Base-by-base conservation (phyloP, 768 basidiomycete species). In the Mrakia hoshinonis region DNA sequence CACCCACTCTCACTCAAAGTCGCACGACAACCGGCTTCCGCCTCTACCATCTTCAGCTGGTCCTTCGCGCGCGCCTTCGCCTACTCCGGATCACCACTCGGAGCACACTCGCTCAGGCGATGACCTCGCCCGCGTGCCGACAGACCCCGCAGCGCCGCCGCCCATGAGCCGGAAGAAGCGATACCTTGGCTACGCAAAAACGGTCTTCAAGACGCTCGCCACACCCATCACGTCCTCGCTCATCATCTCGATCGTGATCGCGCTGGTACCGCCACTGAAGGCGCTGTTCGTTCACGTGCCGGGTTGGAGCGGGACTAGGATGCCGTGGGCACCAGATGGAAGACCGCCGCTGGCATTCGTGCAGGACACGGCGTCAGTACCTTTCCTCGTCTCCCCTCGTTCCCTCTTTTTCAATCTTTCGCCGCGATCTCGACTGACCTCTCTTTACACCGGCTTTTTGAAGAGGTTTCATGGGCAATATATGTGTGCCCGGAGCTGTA, bases 301-400 rank as follows among this genome's bases (percentile, higher is more conserved):
- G 13, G 79, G 77, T 0, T 79, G 76, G 76, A 77, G 76, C 1
- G 78, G 81, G 5, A 80, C 77, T 0, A 76, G 78, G 1, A 75
- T 79, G 65, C 82, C 80, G 69, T 78, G 79, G 70, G 82, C 81
- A 0, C 83, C 83, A 0, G 81, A 83, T 69, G 83, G 82, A 10
- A 78, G 79, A 29, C 83, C 83, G 0, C 81, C 82, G 0, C 68
- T 83, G 13, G 77, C 79, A 11, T 83, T 83, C 75, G 73, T 83
- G 43, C 75, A 81, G 24, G 81, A 83, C 34, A 70, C 69, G 26
- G 54, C 54, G 12, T 9, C 54, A n/a, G n/a, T n/a, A n/a, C n/a
- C n/a, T n/a, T n/a, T n/a, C n/a, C n/a, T n/a, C n/a, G n/a, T n/a
- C n/a, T n/a, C n/a, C n/a, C n/a, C n/a, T n/a, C n/a, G n/a, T n/a